A percentile compares a stretch with the other conserved stretches of the same genome.
These are phyloP conservation scores for Nemania serpens DNA, from an alignment of 2,329 filamentous ascomycete species.

Conservation along the genomic window DNA sequence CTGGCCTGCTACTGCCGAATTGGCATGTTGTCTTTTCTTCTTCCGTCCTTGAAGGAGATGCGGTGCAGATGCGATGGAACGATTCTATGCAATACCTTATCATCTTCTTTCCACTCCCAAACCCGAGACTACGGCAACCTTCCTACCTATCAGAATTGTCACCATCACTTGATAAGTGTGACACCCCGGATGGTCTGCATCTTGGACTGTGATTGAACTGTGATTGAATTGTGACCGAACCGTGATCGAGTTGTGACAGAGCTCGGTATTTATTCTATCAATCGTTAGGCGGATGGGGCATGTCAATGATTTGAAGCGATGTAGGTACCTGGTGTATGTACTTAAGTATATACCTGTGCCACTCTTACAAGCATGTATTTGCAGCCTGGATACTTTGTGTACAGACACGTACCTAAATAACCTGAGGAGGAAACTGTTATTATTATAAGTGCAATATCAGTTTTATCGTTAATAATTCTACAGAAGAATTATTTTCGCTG, in stretches of 20 bases:
- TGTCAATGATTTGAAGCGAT: no score
- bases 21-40: neutral
- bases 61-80: slow-evolving; percentile 12
- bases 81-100: slow-evolving; percentile 12
- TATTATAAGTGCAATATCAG: no score
- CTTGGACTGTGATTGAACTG: slow-evolving; percentile 11
- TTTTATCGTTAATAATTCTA: no score
- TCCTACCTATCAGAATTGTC: slow-evolving; percentile 17
- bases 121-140: neutral
- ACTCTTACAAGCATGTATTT: no score
- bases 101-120: neutral
- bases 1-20: neutral
- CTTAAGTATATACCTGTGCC: no score
- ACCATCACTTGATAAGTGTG: slow-evolving; percentile 10
- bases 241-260: neutral
- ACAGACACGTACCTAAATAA: no score
- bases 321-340: no score
- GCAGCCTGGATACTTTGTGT: no score
- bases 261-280: no score
- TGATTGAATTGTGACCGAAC: neutral
- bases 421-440: no score
- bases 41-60: neutral
- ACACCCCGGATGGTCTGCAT: slow-evolving; percentile 14
- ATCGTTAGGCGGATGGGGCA: no score
- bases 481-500: no score